These are phyloP conservation scores for Raphanus hybrid DNA, from an alignment of 441 rosid genomes.

Conservation along the genomic window DNA sequence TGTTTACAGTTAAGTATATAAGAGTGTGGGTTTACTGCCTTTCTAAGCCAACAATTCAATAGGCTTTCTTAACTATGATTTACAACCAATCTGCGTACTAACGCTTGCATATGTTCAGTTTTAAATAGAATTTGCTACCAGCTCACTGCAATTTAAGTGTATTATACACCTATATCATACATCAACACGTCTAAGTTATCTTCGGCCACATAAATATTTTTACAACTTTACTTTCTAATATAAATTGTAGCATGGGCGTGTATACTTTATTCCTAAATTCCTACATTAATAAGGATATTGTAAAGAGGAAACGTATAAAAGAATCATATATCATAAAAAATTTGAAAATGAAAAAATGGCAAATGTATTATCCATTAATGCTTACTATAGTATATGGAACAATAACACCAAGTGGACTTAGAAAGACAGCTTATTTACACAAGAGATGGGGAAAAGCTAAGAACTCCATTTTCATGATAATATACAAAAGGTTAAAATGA, in stretches of 20 bases:
- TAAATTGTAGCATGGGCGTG: not conserved
- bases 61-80: not conserved
- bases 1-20: too few species aligned
- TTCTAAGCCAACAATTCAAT: too few species aligned
- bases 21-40: too few species aligned
- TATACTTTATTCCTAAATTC: not conserved
- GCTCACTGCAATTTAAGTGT: not conserved
- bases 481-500: constrained; percentile 27
- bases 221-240: not conserved
- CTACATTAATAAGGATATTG: not conserved
- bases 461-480: constrained; percentile 5
- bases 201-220: not conserved
- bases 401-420: not conserved
- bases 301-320: not conserved
- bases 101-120: not conserved
- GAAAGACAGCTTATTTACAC: constrained; percentile 23
- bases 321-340: not conserved
- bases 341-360: not conserved
- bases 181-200: not conserved
- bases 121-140: not conserved
- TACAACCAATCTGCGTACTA: not conserved
- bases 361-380: not conserved
- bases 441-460: constrained; percentile 35
- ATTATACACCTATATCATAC: not conserved
- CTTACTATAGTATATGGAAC: not conserved